Percentiles rank a stretch among this genome's conserved stretches.
phyloP scores from a whole-genome alignment of 345 rosid genomes.

The Populus ilicifolia region DNA sequence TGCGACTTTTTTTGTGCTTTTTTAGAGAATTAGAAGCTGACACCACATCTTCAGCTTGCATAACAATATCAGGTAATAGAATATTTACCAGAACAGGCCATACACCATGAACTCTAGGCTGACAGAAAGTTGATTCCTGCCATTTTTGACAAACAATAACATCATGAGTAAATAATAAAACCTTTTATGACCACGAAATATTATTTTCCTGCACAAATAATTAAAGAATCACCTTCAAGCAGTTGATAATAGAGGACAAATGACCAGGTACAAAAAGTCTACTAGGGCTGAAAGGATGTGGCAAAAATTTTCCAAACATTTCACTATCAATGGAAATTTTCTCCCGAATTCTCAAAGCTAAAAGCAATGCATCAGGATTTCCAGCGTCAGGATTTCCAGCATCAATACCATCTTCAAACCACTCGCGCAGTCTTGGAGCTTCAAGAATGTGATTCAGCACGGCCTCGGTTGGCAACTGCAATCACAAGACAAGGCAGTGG shows the following conservation, averaged over 20 bases:
- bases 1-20: constrained; percentile 76
- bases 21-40: constrained; percentile 60
- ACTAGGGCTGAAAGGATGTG: constrained; percentile 68
- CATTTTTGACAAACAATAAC: constrained; percentile 20
- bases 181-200: background rate
- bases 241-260: constrained; percentile 55
- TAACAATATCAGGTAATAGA: constrained; percentile 65
- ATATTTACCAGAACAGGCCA: constrained; percentile 74
- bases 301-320: constrained; percentile 60
- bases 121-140: constrained; percentile 96
- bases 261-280: constrained; percentile 67
- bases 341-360: constrained; percentile 66
- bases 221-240: constrained; percentile 65
- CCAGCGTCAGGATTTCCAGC: constrained; percentile 74
- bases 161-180: constrained; percentile 1
- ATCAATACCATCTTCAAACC: constrained; percentile 70
- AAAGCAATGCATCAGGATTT: constrained; percentile 90
- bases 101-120: constrained; percentile 86
- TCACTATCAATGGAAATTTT: constrained; percentile 45
- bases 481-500: background rate
- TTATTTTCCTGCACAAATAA: background rate
- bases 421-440: constrained; percentile 61
- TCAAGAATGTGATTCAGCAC: constrained; percentile 59
- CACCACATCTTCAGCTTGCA: constrained; percentile 65
- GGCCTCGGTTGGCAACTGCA: constrained; percentile 67